These are phyloP conservation scores for Madurella mycetomatis DNA, from an alignment of 2,329 filamentous ascomycete genomes.

Conservation along the genomic window DNA sequence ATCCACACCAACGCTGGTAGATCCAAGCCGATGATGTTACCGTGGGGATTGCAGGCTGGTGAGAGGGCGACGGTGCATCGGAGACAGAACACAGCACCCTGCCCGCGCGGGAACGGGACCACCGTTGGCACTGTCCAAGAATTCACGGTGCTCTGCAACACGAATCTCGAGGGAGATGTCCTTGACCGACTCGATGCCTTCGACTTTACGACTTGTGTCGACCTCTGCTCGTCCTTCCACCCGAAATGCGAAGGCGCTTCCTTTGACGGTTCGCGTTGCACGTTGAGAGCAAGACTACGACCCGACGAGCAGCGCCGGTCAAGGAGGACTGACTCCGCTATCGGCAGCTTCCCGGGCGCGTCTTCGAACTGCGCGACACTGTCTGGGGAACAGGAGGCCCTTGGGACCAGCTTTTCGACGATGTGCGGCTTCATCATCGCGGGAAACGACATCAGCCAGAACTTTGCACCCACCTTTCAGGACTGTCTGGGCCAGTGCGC, in stretches of 20 bases:
- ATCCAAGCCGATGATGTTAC: slow-evolving; percentile 17
- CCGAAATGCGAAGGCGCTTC: slow-evolving; percentile 29
- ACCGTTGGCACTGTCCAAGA: slow-evolving; percentile 26
- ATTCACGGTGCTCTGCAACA: slow-evolving; percentile 28
- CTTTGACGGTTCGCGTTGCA: slow-evolving; percentile 28
- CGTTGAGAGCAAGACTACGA: slow-evolving; percentile 23
- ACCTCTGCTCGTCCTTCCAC: slow-evolving; percentile 30
- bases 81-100: slow-evolving; percentile 17
- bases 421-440: slow-evolving; percentile 28
- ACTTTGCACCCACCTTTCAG: slow-evolving; percentile 28
- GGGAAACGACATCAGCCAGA: slow-evolving; percentile 28
- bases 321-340: slow-evolving; percentile 24
- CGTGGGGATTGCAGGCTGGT: neutral
- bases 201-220: slow-evolving; percentile 27
- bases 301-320: slow-evolving; percentile 11
- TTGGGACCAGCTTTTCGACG: slow-evolving; percentile 21
- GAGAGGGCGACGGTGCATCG: slow-evolving; percentile 4
- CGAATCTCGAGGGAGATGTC: slow-evolving; percentile 23
- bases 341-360: slow-evolving; percentile 27
- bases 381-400: slow-evolving; percentile 14
- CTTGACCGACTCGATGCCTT: slow-evolving; percentile 21
- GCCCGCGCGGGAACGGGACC: slow-evolving; percentile 28
- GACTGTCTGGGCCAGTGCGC: slow-evolving; percentile 30
- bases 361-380: slow-evolving; percentile 28
- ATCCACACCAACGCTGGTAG: slow-evolving; percentile 10